Base-by-base conservation (phyloP, 176 grass and related monocot species). In the Lolium rigidum region DNA sequence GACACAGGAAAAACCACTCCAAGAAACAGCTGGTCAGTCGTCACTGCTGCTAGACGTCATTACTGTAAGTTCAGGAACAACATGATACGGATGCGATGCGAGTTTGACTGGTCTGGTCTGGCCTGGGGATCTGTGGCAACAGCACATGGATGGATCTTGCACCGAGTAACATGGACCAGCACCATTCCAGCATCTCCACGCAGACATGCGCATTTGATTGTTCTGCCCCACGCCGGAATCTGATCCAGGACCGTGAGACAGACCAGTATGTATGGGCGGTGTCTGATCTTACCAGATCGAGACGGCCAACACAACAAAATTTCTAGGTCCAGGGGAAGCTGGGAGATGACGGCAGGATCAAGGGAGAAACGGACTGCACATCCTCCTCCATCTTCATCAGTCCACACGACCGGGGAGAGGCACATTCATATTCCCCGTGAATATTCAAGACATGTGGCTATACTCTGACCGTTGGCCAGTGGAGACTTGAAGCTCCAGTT, bases 171-270 rank as follows among this genome's bases (percentile, higher is more conserved):
- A 64, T 39, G 66, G 55, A 74, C 73, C 26, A 78, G 17, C 21
- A 2, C 26, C 46, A 10, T 80, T 18, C 5, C 81, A 57, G 82
- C 82, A 15, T 64, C 31, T 66, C 18, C 68, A 54, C 26, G 1
- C 77, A 84, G 48, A 84, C 75, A 70, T 38, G 54, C 52, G 49
- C 37, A 77, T 70, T 55, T 51, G 54, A 78, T 68, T 41, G 56
- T 49, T 88, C 73, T 78, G 60, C 62, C 78, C 57, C 85, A 74
- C 80, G 51, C 41, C 18, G 35, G 17, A 80, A 38, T 57, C 78
- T 49, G 64, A 28, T 25, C 56, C 66, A 1, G 52, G 10, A 17
- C 62, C 41, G 15, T 28, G 12, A 54, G 65, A 47, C 52, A 59
- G 35, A 12, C 57, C 57, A 60, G 21, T 24, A 61, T 22, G 13